Percentiles rank a stretch among this genome's conserved stretches.
Conservation (phyloP, 1,284 basidiomycete genomes). For the Boletellus deceptivus region DNA sequence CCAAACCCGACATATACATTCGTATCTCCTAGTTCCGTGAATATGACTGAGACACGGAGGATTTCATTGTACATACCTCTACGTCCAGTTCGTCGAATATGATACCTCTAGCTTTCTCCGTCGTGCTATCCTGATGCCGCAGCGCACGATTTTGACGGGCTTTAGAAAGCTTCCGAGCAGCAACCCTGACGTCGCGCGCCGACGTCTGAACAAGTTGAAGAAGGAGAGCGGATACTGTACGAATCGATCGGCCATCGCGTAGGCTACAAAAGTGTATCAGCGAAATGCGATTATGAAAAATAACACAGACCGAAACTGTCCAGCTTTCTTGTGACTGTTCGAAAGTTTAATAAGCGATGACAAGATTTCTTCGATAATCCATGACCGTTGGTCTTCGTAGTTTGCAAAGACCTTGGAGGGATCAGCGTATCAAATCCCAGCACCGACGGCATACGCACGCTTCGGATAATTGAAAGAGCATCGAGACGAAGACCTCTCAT, state of each 20-base stretch:
- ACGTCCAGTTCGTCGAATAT: conserved; percentile 65
- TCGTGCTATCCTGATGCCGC: conserved; percentile 55
- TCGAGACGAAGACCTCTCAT: conserved; percentile 83
- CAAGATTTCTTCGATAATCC: conserved; percentile 96
- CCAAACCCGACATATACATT: conserved; percentile 64
- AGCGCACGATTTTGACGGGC: conserved; percentile 61
- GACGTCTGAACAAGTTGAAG: conserved; percentile 96
- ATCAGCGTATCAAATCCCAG: conserved; percentile 2
- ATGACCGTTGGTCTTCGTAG: conserved; percentile 85
- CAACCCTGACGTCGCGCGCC: conserved; percentile 71
- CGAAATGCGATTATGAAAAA: background rate
- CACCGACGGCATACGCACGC: conserved; percentile 49
- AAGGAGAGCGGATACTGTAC: conserved; percentile 88
- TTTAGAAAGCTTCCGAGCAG: conserved; percentile 60
- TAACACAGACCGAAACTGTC: conserved; percentile 72
- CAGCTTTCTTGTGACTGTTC: conserved; percentile 83
- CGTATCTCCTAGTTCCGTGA: conserved; percentile 54
- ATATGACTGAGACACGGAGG: background rate
- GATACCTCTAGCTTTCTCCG: conserved; percentile 44
- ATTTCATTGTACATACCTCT: conserved; percentile 43
- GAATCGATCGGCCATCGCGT: conserved; percentile 81
- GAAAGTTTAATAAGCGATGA: conserved; percentile 86
- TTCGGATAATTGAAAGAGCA: conserved; percentile 79
- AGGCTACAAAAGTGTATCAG: conserved; percentile 43
- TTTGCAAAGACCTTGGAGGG: conserved; percentile 77